phyloP scores from a whole-genome alignment of 768 basidiomycete species.

The Fomitopsis serialis region DNA sequence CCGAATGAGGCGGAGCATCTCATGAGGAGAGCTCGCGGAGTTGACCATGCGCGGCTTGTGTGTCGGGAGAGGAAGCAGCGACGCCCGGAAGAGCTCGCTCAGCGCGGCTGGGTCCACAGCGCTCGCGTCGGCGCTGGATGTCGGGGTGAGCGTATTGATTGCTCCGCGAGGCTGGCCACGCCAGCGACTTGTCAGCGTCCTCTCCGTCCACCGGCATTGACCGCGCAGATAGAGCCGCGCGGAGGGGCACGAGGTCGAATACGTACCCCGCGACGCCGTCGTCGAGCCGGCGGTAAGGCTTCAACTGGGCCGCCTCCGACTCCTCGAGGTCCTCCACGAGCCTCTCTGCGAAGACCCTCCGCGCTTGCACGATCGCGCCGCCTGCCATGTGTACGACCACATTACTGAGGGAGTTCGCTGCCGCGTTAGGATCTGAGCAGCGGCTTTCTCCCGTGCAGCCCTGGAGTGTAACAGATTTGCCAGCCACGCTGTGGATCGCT shows the following conservation, averaged over 20 bases:
- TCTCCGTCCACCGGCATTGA: background rate
- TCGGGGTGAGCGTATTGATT: background rate
- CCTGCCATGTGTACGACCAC: slow-evolving; percentile 73
- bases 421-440: background rate
- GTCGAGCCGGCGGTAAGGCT: slow-evolving; percentile 53
- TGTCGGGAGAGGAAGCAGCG: slow-evolving; percentile 47
- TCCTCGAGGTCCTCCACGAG: slow-evolving; percentile 53
- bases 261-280: slow-evolving; percentile 67
- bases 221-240: slow-evolving; percentile 22
- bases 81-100: slow-evolving; percentile 47
- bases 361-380: slow-evolving; percentile 45
- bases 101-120: slow-evolving; percentile 13
- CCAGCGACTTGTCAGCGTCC: background rate
- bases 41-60: slow-evolving; percentile 63
- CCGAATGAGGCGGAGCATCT: slow-evolving; percentile 60
- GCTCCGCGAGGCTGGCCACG: background rate
- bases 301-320: slow-evolving; percentile 46
- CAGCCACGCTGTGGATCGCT: slow-evolving; percentile 65
- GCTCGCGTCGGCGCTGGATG: background rate
- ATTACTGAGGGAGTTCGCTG: slow-evolving; percentile 22
- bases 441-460: background rate
- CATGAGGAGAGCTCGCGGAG: slow-evolving; percentile 57
- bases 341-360: slow-evolving; percentile 55
- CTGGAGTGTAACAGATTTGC: slow-evolving; percentile 37
- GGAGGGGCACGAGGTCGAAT: slow-evolving; percentile 58